Conservation (phyloP, 148 eudicot species). For the Fagopyrum tataricum region DNA sequence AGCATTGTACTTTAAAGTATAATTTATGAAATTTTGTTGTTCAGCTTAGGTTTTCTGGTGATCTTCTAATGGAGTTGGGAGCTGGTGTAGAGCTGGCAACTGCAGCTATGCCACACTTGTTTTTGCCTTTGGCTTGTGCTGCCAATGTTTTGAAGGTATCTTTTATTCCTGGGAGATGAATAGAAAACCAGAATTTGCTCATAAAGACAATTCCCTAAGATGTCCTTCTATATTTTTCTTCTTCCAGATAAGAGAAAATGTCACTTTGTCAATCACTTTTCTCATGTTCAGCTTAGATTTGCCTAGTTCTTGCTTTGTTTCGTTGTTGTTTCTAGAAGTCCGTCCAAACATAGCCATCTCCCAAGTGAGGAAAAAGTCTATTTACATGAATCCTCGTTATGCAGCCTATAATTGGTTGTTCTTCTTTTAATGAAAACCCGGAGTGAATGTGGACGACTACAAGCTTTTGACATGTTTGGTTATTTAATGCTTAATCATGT, state of each 20-base stretch:
- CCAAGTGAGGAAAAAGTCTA: not conserved
- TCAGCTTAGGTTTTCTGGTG: conserved; percentile 93
- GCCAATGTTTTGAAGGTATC: conserved; percentile 88
- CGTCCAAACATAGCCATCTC: not conserved
- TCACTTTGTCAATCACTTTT: not conserved
- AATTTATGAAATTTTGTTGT: not conserved
- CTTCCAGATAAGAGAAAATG: not conserved
- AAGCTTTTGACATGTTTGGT: not conserved
- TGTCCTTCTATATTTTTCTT: not conserved
- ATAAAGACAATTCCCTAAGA: not conserved
- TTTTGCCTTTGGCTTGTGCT: conserved; percentile 94
- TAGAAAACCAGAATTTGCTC: not conserved
- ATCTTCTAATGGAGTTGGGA: conserved; percentile 89
- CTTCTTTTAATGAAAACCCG: not conserved
- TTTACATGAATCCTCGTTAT: not conserved
- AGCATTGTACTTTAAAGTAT: not conserved
- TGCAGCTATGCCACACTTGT: conserved; percentile 83
- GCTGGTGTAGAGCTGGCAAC: conserved; percentile 96
- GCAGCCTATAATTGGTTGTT: not conserved
- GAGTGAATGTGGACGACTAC: not conserved
- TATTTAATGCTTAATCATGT: not conserved
- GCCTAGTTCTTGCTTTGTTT: not conserved
- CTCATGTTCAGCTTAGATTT: not conserved
- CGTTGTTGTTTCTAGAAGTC: not conserved
- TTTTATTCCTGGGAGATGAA: not conserved